Evolutionary conservation across 352 stramenopile species (phyloP), one percentile per base, ranked within the genome.

Genomic region (Phytophthora pisi): DNA sequence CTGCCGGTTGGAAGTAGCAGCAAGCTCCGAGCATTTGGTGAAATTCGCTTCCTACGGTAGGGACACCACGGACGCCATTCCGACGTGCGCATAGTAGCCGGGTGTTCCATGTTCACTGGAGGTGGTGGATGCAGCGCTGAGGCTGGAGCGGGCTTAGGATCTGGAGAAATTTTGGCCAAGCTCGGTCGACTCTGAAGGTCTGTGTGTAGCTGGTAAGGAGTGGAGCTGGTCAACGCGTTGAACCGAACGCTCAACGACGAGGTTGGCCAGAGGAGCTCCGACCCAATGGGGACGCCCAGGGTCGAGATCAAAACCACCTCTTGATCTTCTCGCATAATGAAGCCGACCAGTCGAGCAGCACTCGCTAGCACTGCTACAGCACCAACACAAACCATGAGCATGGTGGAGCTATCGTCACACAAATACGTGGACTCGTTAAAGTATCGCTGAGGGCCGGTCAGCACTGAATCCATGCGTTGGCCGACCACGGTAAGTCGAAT

Each of bases 241-340:
- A 75, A 75, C 3, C 58, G 54, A 54, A 75, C 57, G 20, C 49
- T 66, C 0, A 75, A 20, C 15, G 64, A 62, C 0, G 68, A 57
- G 0, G 51, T 62, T 38, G 64, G 64, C 68, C 68, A 76, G 2
- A 76, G 58, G 11, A 24, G 40, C 23, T 59, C 58, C 1, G 58
- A 64, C 7, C 64, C 57, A 15, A 49, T 63, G 23, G 64, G 64
- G n/a, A 54, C 42, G 13, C 56, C 34, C 13, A 51, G 6, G 1
- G 52, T 63, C 2, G 53, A 68, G 6, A 63, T 55, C n/a, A 62
- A 45, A 18, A 61, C 9, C 18, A 61, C 7, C 28, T n/a, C 53
- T 30, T 24, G 43, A 15, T 58, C 46, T 36, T 18, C 9, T 6
- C 40, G 20, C 38, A 40, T n/a, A 46, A n/a, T 16, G 42, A 45